phyloP scores from a whole-genome alignment of 805 yeast species.

The Metahyphopichia silvanorum region DNA sequence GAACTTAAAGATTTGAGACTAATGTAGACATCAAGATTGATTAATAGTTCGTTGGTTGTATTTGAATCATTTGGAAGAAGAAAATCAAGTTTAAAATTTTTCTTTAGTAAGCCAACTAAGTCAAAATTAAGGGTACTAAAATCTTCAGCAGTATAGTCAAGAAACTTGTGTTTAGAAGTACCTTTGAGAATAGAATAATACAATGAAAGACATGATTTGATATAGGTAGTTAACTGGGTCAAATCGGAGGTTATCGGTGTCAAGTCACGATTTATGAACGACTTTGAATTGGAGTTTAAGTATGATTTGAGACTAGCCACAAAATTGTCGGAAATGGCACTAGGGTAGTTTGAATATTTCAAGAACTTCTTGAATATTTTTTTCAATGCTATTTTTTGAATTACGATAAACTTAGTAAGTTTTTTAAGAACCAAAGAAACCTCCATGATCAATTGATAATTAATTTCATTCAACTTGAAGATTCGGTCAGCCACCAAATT shows the following conservation, averaged over 20 bases:
- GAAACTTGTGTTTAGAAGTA: not conserved
- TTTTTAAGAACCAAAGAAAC: conserved; percentile 52
- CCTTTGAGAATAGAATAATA: not conserved
- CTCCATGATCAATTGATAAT: conserved; percentile 34
- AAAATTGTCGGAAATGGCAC: conserved; percentile 17
- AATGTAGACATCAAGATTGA: conserved; percentile 33
- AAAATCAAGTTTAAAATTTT: conserved; percentile 32
- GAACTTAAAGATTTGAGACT: conserved; percentile 19
- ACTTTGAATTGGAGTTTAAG: conserved; percentile 42
- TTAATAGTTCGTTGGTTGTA: conserved; percentile 27
- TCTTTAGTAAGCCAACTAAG: conserved; percentile 26
- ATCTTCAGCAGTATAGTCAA: not conserved
- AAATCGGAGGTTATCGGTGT: conserved; percentile 60
- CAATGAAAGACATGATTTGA: conserved; percentile 7
- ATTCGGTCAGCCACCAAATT: conserved; percentile 3
- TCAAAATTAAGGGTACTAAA: conserved; percentile 22
- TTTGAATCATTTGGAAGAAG: conserved; percentile 33
- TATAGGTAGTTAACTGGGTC: conserved; percentile 27
- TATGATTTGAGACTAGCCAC: conserved; percentile 25
- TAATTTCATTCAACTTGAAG: conserved; percentile 21
- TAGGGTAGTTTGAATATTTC: conserved; percentile 37
- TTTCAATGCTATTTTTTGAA: conserved; percentile 71
- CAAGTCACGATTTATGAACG: conserved; percentile 61
- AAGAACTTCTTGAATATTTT: conserved; percentile 70
- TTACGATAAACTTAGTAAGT: conserved; percentile 63